Percentiles rank a stretch among this genome's conserved stretches.
phyloP scores from a whole-genome alignment of 192 early-diverging fungal genomes.

The Gonapodya sp. region DNA sequence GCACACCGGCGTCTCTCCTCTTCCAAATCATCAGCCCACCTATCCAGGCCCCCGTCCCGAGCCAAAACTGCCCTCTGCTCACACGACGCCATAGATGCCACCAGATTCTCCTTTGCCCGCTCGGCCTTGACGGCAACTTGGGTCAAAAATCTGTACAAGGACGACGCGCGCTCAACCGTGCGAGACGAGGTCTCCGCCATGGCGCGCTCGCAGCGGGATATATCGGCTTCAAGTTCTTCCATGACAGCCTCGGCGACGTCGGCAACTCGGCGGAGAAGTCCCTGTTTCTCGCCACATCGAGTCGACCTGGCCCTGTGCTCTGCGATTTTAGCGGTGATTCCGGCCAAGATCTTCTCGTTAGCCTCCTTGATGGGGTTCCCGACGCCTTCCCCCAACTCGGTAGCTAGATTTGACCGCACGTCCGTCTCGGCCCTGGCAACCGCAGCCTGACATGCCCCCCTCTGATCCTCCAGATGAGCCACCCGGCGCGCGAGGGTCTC shows the following conservation, averaged over 20 bases:
- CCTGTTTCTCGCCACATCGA: background rate
- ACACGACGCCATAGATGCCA: background rate
- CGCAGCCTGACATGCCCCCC: background rate
- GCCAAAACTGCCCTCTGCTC: background rate
- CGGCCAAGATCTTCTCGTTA: background rate
- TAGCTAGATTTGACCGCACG: background rate
- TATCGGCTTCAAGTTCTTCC: background rate
- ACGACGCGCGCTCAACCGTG: background rate
- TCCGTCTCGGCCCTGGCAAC: background rate
- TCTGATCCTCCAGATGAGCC: background rate
- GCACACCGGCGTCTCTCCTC: background rate
- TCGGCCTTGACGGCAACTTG: background rate
- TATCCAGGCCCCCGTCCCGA: background rate
- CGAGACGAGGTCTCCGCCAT: background rate
- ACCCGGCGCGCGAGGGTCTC: background rate
- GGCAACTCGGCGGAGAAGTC: background rate
- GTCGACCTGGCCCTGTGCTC: background rate
- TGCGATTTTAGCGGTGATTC: background rate
- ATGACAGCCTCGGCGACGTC: background rate
- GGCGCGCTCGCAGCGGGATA: background rate
- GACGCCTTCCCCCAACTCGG: background rate
- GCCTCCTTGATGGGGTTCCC: slow-evolving; percentile 1
- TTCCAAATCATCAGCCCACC: background rate
- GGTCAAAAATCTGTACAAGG: background rate
- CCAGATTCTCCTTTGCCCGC: background rate